phyloP scores from a whole-genome alignment of 371 early-diverging fungal genomes.

The Mucor piriformis region DNA sequence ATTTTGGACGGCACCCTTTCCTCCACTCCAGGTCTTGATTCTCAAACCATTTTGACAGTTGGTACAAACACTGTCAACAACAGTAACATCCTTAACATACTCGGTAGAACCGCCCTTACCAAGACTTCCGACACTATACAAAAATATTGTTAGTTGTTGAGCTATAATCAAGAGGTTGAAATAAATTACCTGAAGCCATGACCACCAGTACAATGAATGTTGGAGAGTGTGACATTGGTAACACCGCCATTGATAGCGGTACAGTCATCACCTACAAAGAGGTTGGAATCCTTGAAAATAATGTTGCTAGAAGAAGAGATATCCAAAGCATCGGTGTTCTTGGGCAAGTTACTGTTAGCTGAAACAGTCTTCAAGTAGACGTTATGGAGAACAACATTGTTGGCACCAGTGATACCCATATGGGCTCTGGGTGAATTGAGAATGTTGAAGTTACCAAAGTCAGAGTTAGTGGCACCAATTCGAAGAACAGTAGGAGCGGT shows the following conservation, averaged over 20 bases:
- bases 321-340: constrained; percentile 44
- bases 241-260: constrained; percentile 37
- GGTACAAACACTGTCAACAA: constrained; percentile 27
- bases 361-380: constrained; percentile 35
- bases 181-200: constrained; percentile 30
- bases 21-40: constrained; percentile 46
- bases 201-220: constrained; percentile 28
- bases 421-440: constrained; percentile 37
- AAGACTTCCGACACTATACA: constrained; percentile 34
- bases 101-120: constrained; percentile 35
- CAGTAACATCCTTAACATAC: constrained; percentile 25
- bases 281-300: constrained; percentile 20
- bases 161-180: background rate
- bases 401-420: constrained; percentile 29
- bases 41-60: constrained; percentile 45
- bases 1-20: constrained; percentile 28
- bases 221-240: constrained; percentile 28
- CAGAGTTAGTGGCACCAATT: constrained; percentile 33
- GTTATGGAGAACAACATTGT: constrained; percentile 29
- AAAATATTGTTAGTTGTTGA: background rate
- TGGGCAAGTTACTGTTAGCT: constrained; percentile 16
- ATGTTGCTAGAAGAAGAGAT: constrained; percentile 31
- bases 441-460: constrained; percentile 35
- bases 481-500: constrained; percentile 39
- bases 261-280: constrained; percentile 40